Base-by-base conservation (phyloP, 805 yeast species). In the Myxozyma geophila region DNA sequence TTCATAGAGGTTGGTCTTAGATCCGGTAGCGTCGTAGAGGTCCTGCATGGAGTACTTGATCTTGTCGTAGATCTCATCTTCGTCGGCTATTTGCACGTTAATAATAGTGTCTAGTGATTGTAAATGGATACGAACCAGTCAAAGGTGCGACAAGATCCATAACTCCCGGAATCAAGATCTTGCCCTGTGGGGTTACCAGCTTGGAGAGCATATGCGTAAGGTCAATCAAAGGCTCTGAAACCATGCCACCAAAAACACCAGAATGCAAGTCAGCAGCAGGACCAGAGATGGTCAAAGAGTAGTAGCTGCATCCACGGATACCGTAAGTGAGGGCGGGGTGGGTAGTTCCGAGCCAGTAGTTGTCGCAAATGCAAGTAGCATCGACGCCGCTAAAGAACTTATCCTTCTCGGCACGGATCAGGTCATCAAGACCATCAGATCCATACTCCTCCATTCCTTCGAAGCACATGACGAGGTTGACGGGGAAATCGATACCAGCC, bases 361-460 rank as follows among this genome's bases (percentile, higher is more conserved):
- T 95, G 78, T 95, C 99, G 59, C 95, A 87, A 71, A 95, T 95
- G 76, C 98, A 92, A 58, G 92, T 97, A 43, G 97, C 92, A 75
- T 93, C 96, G 55, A 92, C 96, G 48, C 85, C 87, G 76, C 88
- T 87, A 82, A 95, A 95, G 78, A 91, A 95, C 46, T 78, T 76
- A 58, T 82, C 76, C 60, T 96, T 92, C 80, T 95, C 98, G 48
- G 80, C 77, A 56, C 86, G 87, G 73, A 95, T 88, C 72, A 95
- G 83, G 41, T 80, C 86, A 70, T 93, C 99, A 69, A 95, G 83
- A 41, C 98, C 98, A 56, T 90, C 78, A 40, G 97, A 91, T 28
- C 99, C 99, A 68, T 92, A 87, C 79, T 95, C 99, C 79, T 95
- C 99, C 99, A 95, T 95, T 13, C 99, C 63, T 79, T 95, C 99